These are phyloP conservation scores for Plasmodium cynomolgi DNA, from an alignment of 169 alveolate species.

Conservation along the genomic window DNA sequence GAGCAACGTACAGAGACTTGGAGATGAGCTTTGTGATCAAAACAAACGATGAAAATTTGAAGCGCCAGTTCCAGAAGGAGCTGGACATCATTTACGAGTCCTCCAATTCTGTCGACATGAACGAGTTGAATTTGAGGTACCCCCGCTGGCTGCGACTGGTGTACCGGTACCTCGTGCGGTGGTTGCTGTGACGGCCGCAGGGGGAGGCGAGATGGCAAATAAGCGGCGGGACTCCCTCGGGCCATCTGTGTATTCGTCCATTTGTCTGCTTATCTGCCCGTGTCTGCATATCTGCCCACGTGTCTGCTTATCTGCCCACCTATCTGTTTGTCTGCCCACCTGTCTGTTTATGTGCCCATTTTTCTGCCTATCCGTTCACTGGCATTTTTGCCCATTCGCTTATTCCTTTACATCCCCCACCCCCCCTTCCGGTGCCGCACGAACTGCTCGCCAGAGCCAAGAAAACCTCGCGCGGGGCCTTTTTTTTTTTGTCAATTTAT, in stretches of 20 bases:
- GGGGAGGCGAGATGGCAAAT: background rate
- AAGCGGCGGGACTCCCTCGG: background rate
- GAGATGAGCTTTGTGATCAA: slow-evolving; percentile 82
- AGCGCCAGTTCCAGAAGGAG: slow-evolving; percentile 78
- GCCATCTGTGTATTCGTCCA: background rate
- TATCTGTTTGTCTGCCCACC: background rate
- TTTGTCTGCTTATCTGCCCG: background rate
- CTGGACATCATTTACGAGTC: slow-evolving; percentile 76
- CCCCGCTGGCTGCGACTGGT: slow-evolving; percentile 21
- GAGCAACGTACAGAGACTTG: slow-evolving; percentile 82
- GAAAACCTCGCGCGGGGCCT: background rate
- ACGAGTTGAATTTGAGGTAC: slow-evolving; percentile 66
- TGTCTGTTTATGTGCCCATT: background rate
- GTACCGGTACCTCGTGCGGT: slow-evolving; percentile 33
- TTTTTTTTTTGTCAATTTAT: background rate
- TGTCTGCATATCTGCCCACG: background rate
- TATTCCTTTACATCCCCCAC: background rate
- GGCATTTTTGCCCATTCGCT: background rate
- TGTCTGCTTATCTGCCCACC: background rate
- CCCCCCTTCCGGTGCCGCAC: background rate
- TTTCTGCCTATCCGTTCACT: background rate
- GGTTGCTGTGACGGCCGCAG: slow-evolving; percentile 33
- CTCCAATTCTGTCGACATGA: slow-evolving; percentile 75
- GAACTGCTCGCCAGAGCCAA: background rate
- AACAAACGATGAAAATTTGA: slow-evolving; percentile 79